A percentile compares a stretch with the other conserved stretches of the same genome.
Evolutionary conservation across 805 yeast genomes (phyloP).

Genomic region (Cyberlindnera nakhonratchasimensis): DNA sequence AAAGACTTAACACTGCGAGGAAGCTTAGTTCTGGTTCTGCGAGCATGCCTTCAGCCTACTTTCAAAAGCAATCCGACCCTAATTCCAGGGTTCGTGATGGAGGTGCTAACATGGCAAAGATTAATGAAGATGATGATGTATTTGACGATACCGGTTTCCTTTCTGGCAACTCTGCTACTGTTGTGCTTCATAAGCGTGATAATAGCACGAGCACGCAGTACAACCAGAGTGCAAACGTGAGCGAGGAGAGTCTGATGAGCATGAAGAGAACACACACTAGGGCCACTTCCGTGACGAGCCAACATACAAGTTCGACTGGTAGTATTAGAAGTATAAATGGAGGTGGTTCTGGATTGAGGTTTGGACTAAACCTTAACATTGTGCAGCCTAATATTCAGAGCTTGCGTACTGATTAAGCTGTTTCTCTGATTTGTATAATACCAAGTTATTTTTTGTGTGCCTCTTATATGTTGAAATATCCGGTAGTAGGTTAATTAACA

Average conservation of each 20-base stretch:
- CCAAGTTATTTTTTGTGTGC: no score
- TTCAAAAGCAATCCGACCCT: background rate
- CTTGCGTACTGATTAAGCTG: slow-evolving; percentile 29
- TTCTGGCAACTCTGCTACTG: background rate
- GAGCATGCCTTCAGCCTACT: slow-evolving; percentile 6
- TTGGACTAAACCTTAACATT: slow-evolving; percentile 54
- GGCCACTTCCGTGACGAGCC: slow-evolving; percentile 4
- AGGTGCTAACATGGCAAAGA: slow-evolving; percentile 7
- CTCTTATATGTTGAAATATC: background rate
- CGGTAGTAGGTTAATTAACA: background rate
- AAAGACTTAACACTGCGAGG: slow-evolving; percentile 17
- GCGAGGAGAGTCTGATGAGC: slow-evolving; percentile 13
- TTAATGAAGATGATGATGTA: slow-evolving; percentile 2
- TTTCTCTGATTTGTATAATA: background rate
- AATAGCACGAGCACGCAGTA: background rate
- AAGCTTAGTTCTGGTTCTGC: slow-evolving; percentile 30
- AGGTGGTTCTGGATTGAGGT: slow-evolving; percentile 11
- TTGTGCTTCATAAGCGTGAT: background rate
- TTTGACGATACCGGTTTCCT: background rate
- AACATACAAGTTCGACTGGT: slow-evolving; percentile 4
- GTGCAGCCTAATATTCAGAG: slow-evolving; percentile 44
- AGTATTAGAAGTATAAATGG: slow-evolving; percentile 1
- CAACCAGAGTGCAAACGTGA: background rate
- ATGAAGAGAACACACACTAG: slow-evolving; percentile 9
- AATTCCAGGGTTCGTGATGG: background rate